A percentile compares a stretch with the other conserved stretches of the same genome.
These are phyloP conservation scores for Lophiostoma macrostomum DNA, from an alignment of 495 filamentous ascomycete species.

Conservation along the genomic window DNA sequence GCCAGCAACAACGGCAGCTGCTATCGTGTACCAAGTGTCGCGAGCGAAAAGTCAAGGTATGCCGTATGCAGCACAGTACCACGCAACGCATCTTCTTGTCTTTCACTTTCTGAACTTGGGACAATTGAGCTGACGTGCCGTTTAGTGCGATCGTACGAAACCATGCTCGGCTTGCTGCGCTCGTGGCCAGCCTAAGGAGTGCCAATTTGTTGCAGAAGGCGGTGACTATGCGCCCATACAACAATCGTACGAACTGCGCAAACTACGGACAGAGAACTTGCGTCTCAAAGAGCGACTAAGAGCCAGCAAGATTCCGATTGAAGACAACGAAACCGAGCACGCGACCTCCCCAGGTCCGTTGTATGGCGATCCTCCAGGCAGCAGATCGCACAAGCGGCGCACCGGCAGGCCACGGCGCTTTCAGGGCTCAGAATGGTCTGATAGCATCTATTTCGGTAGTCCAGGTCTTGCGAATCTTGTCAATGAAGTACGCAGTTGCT, in stretches of 20 bases:
- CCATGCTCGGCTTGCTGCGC: constrained; percentile 49
- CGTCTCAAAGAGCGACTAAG: constrained; percentile 36
- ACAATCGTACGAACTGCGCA: constrained; percentile 44
- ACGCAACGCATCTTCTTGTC: neutral
- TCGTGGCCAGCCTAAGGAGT: constrained; percentile 47
- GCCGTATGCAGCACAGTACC: neutral
- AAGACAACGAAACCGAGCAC: constrained; percentile 12
- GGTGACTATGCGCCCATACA: constrained; percentile 44
- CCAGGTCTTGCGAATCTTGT: constrained; percentile 45
- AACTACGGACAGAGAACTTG: constrained; percentile 40
- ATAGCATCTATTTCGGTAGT: constrained; percentile 47
- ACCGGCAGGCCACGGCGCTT: constrained; percentile 38
- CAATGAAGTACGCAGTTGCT: constrained; percentile 39
- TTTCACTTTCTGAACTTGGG: neutral
- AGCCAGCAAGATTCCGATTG: constrained; percentile 25
- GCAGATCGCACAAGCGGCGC: constrained; percentile 13
- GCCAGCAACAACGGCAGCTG: constrained; percentile 37
- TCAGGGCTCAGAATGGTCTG: constrained; percentile 39
- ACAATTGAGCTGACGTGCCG: neutral
- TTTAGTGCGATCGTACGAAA: constrained; percentile 49
- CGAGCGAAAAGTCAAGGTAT: constrained; percentile 44
- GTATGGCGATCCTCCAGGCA: neutral
- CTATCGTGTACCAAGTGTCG: constrained; percentile 45
- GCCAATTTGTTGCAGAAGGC: constrained; percentile 46
- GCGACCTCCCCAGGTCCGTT: constrained; percentile 7